phyloP scores from a whole-genome alignment of 805 yeast genomes.

The Spathaspora sp. region DNA sequence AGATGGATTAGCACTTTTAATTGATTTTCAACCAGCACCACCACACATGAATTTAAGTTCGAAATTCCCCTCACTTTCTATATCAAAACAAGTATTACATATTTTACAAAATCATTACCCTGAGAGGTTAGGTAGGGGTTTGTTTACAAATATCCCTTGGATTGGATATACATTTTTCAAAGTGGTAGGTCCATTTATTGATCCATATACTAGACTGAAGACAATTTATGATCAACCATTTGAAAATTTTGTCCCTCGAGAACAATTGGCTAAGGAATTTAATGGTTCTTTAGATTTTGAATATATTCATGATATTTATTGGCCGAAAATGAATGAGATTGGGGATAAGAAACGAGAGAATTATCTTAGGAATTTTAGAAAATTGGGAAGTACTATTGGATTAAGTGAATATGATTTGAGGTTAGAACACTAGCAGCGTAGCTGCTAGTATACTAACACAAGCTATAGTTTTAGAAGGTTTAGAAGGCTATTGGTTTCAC shows the following conservation, averaged over 20 bases:
- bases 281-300: conserved; percentile 49
- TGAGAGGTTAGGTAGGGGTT: conserved; percentile 52
- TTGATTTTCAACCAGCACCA: conserved; percentile 51
- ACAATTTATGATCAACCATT: conserved; percentile 57
- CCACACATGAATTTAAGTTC: conserved; percentile 32
- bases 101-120: conserved; percentile 58
- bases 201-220: conserved; percentile 56
- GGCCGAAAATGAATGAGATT: conserved; percentile 47
- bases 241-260: conserved; percentile 48
- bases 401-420: conserved; percentile 53
- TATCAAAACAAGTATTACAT: conserved; percentile 47
- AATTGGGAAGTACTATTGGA: conserved; percentile 48
- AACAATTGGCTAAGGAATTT: conserved; percentile 49
- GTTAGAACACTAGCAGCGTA: conserved; percentile 3
- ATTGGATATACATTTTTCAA: conserved; percentile 54
- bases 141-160: conserved; percentile 56
- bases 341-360: conserved; percentile 33
- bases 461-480: too few relatives aligned
- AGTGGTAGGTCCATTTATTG: conserved; percentile 54
- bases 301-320: conserved; percentile 50
- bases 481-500: too few relatives aligned
- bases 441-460: too few relatives aligned
- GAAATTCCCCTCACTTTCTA: conserved; percentile 47
- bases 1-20: conserved; percentile 50
- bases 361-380: conserved; percentile 34